Evolutionary conservation across 2,329 filamentous ascomycete species (phyloP).

Genomic region (Colletotrichum echinochloae): DNA sequence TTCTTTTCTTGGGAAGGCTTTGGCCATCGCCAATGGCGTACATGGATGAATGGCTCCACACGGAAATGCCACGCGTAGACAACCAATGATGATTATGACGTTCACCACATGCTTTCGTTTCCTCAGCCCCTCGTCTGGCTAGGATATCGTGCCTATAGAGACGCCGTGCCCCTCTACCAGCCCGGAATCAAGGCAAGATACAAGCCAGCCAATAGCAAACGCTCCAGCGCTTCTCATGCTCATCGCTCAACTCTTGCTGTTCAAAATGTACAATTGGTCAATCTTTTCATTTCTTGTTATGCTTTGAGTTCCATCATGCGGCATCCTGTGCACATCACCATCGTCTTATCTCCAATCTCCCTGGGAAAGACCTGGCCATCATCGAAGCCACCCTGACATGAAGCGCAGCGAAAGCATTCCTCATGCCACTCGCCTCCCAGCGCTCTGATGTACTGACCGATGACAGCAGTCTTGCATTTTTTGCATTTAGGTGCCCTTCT

Average conservation of each 20-base stretch:
- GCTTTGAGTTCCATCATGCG: conserved; percentile 71
- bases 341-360: conserved; percentile 47
- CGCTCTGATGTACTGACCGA: conserved; percentile 90
- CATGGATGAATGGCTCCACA: conserved; percentile 19
- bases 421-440: conserved; percentile 95
- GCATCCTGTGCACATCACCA: conserved; percentile 72
- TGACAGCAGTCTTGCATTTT: conserved; percentile 85
- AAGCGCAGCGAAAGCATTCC: conserved; percentile 85
- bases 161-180: conserved; percentile 3
- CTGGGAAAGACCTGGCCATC: conserved; percentile 75
- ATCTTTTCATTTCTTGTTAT: conserved; percentile 44
- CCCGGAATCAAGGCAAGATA: background rate
- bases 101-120: conserved; percentile 24
- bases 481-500: conserved; percentile 88
- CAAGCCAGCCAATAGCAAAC: background rate
- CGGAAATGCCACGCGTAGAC: conserved; percentile 19
- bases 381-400: conserved; percentile 70
- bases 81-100: conserved; percentile 39
- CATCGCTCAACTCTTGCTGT: background rate
- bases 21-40: conserved; percentile 16
- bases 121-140: background rate
- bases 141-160: background rate
- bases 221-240: background rate
- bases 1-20: conserved; percentile 20
- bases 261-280: background rate